These are phyloP conservation scores for Botryotinia calthae DNA, from an alignment of 2,329 filamentous ascomycete species.

Conservation along the genomic window DNA sequence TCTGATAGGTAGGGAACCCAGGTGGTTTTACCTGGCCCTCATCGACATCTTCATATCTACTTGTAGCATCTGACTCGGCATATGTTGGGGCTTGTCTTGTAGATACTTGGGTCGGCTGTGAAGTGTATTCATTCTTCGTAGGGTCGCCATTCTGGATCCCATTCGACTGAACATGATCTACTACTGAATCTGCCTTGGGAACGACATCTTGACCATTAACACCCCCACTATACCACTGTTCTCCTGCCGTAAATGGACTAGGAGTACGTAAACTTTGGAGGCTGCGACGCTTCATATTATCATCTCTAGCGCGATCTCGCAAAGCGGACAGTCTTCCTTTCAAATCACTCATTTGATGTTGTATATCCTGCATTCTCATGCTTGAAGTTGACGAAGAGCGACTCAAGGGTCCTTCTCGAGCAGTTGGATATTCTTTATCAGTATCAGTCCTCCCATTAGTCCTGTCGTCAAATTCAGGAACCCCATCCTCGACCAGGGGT, in stretches of 20 bases:
- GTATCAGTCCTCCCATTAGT: conserved; percentile 29
- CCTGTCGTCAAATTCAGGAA: conserved; percentile 30
- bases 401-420: conserved; percentile 29
- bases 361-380: conserved; percentile 55
- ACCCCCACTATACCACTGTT: conserved; percentile 38
- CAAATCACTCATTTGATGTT: conserved; percentile 65
- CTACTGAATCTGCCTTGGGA: conserved; percentile 33
- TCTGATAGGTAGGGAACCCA: neutral
- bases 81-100: conserved; percentile 24
- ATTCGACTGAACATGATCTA: conserved; percentile 31
- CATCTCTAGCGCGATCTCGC: conserved; percentile 61
- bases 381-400: conserved; percentile 38
- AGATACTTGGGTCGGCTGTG: neutral
- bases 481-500: conserved; percentile 54
- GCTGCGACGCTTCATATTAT: conserved; percentile 60
- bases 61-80: conserved; percentile 32
- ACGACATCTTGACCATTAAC: conserved; percentile 30
- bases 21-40: conserved; percentile 23
- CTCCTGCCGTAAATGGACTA: conserved; percentile 44
- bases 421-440: conserved; percentile 29
- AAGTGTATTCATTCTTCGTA: conserved; percentile 7
- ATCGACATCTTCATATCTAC: conserved; percentile 36
- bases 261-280: conserved; percentile 59
- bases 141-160: conserved; percentile 15
- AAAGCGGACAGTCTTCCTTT: conserved; percentile 67